Base-by-base conservation (phyloP, 2,329 filamentous ascomycete genomes). In the Epicoccum sorghinum region DNA sequence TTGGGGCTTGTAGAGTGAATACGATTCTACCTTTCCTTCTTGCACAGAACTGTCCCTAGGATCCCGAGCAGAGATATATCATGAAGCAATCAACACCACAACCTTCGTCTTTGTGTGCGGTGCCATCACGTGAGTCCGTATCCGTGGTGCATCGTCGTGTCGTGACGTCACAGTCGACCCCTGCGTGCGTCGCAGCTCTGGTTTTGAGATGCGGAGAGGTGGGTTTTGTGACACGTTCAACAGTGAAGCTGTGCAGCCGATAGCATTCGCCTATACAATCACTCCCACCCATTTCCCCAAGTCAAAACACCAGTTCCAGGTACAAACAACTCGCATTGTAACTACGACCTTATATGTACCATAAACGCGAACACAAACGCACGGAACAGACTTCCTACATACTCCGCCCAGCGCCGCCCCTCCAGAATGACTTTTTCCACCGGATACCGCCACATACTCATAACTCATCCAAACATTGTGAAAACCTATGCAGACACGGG, bases 1-100 rank as follows among this genome's bases (percentile, higher is more conserved):
- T 65, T 59, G 59, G 60, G 61, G 50, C 67, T 67, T 68, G 65
- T 72, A 71, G 67, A 69, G 65, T 70, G 68, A 71, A 71, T 70
- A 52, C 61, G 65, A 71, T 69, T 66, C 61, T 64, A 61, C 57
- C 58, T 65, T 65, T 61, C 55, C 57, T 67, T 59, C 50, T 54
- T 57, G 57, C 57, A 59, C 47, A 57, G 47, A 58, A 45, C 51
- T 57, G 56, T 61, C 54, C 52, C 52, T 50, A 55, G 46, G 46
- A 49, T 50, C 41, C 10, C 40, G 39, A 43, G 46, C 46, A 46
- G 42, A 49, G 46, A 46, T 13, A 55, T 50, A 55, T 39, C 36
- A 55, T 49, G 46, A 55, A 50, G 52, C 52, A 55, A 47, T 55
- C 46, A 18, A 18, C 18, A 55, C 52, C 52, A 55, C 52, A 41